Percentiles rank a stretch among this genome's conserved stretches.
Evolutionary conservation across 2,329 filamentous ascomycete species (phyloP).

Genomic region (Fusarium burgessii): DNA sequence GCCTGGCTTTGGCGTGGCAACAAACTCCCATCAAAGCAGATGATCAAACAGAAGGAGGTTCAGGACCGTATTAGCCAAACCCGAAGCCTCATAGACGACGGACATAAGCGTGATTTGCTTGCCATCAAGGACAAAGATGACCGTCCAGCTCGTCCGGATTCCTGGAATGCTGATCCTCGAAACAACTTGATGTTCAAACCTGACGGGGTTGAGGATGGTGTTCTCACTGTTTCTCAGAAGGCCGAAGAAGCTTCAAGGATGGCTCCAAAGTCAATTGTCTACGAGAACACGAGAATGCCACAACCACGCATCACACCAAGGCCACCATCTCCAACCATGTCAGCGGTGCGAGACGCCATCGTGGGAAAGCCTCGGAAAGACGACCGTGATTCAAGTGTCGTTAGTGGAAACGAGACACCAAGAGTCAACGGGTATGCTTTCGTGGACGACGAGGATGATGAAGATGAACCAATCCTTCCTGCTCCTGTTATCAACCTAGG

Average conservation of each 20-base stretch:
- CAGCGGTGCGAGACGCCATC: constrained; percentile 86
- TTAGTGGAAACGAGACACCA: constrained; percentile 77
- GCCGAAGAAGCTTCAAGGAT: constrained; percentile 79
- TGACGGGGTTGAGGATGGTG: constrained; percentile 70
- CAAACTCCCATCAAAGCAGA: constrained; percentile 84
- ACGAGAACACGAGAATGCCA: constrained; percentile 85
- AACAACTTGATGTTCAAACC: constrained; percentile 91
- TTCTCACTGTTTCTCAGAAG: constrained; percentile 73
- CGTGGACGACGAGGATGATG: constrained; percentile 81
- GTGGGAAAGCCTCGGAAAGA: constrained; percentile 74
- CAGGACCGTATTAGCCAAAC: constrained; percentile 64
- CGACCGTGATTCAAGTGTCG: constrained; percentile 69
- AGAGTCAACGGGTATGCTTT: constrained; percentile 94
- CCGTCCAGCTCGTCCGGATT: constrained; percentile 80
- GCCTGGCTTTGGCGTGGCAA: constrained; percentile 91
- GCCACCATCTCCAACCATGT: constrained; percentile 84
- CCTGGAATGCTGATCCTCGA: constrained; percentile 79
- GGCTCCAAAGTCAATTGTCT: constrained; percentile 80
- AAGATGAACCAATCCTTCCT: constrained; percentile 43
- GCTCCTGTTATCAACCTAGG: constrained; percentile 67
- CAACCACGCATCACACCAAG: constrained; percentile 56
- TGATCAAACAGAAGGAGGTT: constrained; percentile 75
- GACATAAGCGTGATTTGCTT: constrained; percentile 67
- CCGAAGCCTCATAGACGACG: constrained; percentile 65
- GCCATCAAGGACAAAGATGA: constrained; percentile 76